Evolutionary conservation across 176 grass and related monocot genomes (phyloP).

Genomic region (Echinochloa phyllopogon): DNA sequence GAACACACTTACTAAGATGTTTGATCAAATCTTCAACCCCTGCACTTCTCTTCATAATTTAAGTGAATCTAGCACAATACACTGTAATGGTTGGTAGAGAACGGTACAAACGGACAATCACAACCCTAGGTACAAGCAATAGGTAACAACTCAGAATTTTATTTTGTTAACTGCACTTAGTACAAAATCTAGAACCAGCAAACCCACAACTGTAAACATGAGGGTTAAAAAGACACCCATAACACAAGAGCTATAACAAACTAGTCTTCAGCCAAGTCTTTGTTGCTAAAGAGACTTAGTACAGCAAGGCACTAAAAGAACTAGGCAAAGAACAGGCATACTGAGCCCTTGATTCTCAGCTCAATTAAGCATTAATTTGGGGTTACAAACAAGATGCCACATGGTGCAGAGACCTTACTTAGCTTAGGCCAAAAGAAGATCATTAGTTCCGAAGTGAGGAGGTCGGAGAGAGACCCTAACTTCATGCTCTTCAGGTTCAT

Average conservation of each 20-base stretch:
- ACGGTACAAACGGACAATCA: background rate
- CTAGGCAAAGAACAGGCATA: constrained; percentile 18
- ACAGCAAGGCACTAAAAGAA: constrained; percentile 2
- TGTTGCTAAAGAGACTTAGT: constrained; percentile 40
- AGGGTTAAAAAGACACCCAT: constrained; percentile 60
- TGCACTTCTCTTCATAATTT: background rate
- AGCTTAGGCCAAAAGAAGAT: constrained; percentile 74
- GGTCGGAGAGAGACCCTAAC: constrained; percentile 90
- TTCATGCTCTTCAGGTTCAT: constrained; percentile 92
- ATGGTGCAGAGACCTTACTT: constrained; percentile 25
- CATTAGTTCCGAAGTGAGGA: constrained; percentile 76
- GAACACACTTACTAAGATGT: background rate
- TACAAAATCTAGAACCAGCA: constrained; percentile 39
- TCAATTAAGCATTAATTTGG: constrained; percentile 16
- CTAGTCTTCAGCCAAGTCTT: constrained; percentile 48
- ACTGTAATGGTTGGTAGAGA: background rate
- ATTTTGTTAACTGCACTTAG: constrained; percentile 46
- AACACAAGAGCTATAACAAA: constrained; percentile 44
- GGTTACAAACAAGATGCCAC: constrained; percentile 12
- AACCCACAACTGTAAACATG: constrained; percentile 43
- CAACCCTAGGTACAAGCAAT: background rate
- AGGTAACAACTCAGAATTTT: constrained; percentile 29
- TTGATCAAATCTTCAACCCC: background rate
- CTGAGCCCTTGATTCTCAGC: constrained; percentile 6
- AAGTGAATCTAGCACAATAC: background rate